Evolutionary conservation across 2,329 filamentous ascomycete species (phyloP).

Genomic region (Colletotrichum siamense): DNA sequence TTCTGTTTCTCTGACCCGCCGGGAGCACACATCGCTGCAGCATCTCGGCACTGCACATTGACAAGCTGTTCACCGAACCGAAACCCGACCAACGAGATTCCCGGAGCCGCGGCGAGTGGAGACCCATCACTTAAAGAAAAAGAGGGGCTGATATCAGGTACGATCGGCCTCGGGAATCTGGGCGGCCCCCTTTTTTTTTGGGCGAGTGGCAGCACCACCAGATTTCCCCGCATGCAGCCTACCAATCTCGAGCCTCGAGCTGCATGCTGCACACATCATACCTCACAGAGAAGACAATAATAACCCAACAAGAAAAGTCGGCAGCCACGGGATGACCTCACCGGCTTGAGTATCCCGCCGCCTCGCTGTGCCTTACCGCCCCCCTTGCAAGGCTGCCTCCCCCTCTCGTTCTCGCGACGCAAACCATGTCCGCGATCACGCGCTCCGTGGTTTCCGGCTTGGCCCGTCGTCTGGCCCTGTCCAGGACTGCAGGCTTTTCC

Average conservation of each 20-base stretch:
- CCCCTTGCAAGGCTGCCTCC: background rate
- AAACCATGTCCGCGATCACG: background rate
- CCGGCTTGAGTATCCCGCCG: background rate
- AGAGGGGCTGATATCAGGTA: background rate
- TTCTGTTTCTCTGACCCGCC: background rate
- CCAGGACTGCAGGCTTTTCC: background rate
- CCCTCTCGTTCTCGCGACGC: slow-evolving; percentile 11
- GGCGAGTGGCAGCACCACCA: background rate
- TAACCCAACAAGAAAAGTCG: background rate
- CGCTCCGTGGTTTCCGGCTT: background rate
- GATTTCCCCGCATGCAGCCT: background rate
- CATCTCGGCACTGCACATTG: background rate
- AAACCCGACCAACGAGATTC: background rate
- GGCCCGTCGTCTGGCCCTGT: background rate
- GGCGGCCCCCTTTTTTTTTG: background rate
- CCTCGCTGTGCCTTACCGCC: background rate
- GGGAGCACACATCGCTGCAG: background rate
- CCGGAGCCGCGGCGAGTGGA: background rate
- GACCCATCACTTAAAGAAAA: background rate
- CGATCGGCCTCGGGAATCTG: slow-evolving; percentile 3
- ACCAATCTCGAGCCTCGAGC: background rate
- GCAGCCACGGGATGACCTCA: background rate
- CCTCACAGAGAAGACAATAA: background rate
- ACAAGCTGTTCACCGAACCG: background rate
- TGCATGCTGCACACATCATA: background rate